These are phyloP conservation scores for Jaenimonas drosophilae DNA, from an alignment of 208 protist genomes.

Conservation along the genomic window DNA sequence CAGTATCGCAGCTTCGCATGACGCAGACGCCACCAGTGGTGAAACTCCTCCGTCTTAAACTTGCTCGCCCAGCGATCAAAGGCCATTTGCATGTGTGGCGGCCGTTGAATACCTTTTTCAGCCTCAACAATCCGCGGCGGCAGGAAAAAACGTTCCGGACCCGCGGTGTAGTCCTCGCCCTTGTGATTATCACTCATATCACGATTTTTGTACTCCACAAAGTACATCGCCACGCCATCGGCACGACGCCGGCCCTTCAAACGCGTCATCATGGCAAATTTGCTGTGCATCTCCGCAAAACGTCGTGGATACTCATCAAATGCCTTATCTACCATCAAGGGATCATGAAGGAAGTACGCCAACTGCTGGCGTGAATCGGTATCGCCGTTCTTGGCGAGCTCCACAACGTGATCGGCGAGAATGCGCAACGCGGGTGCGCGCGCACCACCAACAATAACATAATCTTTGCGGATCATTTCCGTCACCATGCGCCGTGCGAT, in stretches of 20 bases:
- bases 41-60: conserved; percentile 90
- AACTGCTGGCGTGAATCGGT: conserved; percentile 85
- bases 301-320: conserved; percentile 87
- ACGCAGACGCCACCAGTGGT: conserved; percentile 86
- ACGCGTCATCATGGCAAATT: conserved; percentile 86
- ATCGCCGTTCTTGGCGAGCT: conserved; percentile 82
- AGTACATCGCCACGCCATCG: conserved; percentile 81
- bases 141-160: conserved; percentile 85
- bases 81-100: conserved; percentile 89
- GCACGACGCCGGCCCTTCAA: conserved; percentile 54
- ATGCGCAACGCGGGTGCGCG: conserved; percentile 78
- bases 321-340: conserved; percentile 87
- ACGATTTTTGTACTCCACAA: conserved; percentile 86
- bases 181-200: conserved; percentile 87
- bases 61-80: conserved; percentile 89
- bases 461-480: conserved; percentile 84
- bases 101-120: conserved; percentile 82
- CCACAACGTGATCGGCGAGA: conserved; percentile 82
- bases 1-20: conserved; percentile 87
- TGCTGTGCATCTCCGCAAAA: conserved; percentile 72
- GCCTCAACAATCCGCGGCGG: conserved; percentile 81
- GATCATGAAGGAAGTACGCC: conserved; percentile 83
- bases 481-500: conserved; percentile 87
- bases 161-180: conserved; percentile 76
- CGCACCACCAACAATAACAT: conserved; percentile 81